Percentiles rank a stretch among this genome's conserved stretches.
These are phyloP conservation scores for Cryptosporidium meleagridis DNA, from an alignment of 169 alveolate species.

Conservation along the genomic window DNA sequence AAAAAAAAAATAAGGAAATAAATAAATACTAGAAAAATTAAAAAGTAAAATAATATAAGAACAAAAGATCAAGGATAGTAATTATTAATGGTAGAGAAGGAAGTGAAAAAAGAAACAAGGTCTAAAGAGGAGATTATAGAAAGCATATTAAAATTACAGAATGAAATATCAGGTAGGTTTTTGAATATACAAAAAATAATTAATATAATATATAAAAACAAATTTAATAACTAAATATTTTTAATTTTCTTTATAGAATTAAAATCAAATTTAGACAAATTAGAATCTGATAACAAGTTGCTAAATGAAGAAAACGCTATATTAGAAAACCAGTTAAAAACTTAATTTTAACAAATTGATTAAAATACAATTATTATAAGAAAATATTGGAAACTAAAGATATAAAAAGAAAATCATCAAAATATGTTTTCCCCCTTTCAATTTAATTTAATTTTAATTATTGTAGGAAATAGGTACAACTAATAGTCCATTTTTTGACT, in stretches of 20 bases:
- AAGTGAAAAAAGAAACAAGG: background rate
- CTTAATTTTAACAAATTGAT: background rate
- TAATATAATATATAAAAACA: background rate
- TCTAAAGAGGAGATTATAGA: conserved; percentile 10
- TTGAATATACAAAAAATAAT: background rate
- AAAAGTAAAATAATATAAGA: too few species aligned
- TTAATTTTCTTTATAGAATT: background rate
- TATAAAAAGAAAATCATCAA: background rate
- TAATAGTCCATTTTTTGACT: conserved; percentile 51
- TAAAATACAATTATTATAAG: background rate
- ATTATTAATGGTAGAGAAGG: background rate
- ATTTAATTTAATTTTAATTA: background rate
- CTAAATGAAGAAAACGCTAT: background rate
- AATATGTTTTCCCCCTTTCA: background rate
- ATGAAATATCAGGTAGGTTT: conserved; percentile 45
- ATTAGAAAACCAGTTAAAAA: background rate
- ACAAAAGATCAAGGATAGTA: too few species aligned
- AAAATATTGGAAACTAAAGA: background rate
- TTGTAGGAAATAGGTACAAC: conserved; percentile 17
- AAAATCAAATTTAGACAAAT: conserved; percentile 31
- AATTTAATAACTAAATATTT: background rate
- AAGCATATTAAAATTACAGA: conserved; percentile 26
- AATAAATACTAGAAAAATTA: too few species aligned
- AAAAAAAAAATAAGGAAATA: background rate
- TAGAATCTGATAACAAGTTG: conserved; percentile 4